A percentile compares a stretch with the other conserved stretches of the same genome.
phyloP scores from a whole-genome alignment of 345 rosid genomes.

The Citrus inodora region DNA sequence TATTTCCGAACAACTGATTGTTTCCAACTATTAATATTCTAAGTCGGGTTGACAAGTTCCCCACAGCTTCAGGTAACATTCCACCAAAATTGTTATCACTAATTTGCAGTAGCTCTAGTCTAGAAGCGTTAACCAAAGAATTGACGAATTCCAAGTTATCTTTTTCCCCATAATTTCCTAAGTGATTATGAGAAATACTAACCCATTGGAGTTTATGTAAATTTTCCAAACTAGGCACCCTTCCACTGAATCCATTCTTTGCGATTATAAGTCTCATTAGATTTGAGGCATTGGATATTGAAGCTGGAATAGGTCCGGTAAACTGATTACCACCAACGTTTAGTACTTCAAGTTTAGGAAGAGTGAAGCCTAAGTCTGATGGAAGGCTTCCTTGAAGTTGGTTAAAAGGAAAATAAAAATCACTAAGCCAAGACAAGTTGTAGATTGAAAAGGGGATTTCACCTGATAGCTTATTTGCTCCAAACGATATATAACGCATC shows the following conservation, averaged over 20 bases:
- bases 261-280: rapidly evolving
- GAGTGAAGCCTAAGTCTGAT: constrained; percentile 7
- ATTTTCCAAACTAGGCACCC: not conserved
- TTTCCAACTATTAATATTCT: not conserved
- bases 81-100: not conserved
- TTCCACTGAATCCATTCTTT: not conserved
- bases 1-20: not conserved
- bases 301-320: constrained; percentile 4
- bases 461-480: not conserved
- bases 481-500: not conserved
- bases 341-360: not conserved
- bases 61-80: not conserved
- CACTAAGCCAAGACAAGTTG: not conserved
- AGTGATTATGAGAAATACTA: not conserved
- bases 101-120: not conserved
- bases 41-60: constrained; percentile 7
- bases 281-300: constrained; percentile 18
- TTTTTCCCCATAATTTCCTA: not conserved
- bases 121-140: not conserved
- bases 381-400: not conserved
- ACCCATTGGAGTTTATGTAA: not conserved
- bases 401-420: not conserved
- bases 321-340: not conserved
- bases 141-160: not conserved
- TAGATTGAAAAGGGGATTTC: constrained; percentile 1